A percentile compares a stretch with the other conserved stretches of the same genome.
These are phyloP conservation scores for Gardenia jasminoides DNA, from an alignment of 257 asterid species.

Conservation along the genomic window DNA sequence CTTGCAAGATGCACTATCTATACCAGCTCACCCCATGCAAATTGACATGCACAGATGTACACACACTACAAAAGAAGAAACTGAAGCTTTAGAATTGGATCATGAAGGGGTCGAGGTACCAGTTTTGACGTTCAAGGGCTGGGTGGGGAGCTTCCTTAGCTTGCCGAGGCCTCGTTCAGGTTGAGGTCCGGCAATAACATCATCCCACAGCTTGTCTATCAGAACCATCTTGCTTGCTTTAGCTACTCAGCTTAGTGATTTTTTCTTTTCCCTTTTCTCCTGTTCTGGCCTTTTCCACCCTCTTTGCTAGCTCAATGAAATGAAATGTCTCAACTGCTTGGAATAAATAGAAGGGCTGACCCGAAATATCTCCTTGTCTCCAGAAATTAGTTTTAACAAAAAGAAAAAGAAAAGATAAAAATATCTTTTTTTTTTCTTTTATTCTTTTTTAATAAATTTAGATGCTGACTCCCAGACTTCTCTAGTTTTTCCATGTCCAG, in stretches of 20 bases:
- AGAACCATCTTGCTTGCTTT: constrained; percentile 50
- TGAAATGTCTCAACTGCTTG: background rate
- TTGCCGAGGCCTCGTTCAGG: constrained; percentile 85
- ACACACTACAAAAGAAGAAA: background rate
- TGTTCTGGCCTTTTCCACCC: too few species aligned
- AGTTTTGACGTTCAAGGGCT: constrained; percentile 48
- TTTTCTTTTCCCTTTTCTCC: background rate
- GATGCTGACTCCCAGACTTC: background rate
- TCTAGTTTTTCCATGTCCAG: background rate
- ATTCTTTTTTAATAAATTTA: background rate
- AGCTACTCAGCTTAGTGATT: background rate
- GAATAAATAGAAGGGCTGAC: constrained; percentile 30
- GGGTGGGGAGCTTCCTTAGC: constrained; percentile 52
- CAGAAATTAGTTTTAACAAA: background rate
- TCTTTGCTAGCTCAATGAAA: too few species aligned
- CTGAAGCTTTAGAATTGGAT: too few species aligned
- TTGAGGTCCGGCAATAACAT: constrained; percentile 82
- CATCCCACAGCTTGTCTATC: constrained; percentile 91
- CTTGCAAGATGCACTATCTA: background rate
- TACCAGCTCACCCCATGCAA: too few species aligned
- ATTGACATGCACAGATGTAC: too few species aligned
- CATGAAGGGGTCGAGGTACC: constrained; percentile 7
- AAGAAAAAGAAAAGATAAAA: background rate
- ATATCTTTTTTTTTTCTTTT: background rate
- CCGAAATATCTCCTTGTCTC: constrained; percentile 25